phyloP scores from a whole-genome alignment of 768 basidiomycete genomes.

The Lentinula lateritia region DNA sequence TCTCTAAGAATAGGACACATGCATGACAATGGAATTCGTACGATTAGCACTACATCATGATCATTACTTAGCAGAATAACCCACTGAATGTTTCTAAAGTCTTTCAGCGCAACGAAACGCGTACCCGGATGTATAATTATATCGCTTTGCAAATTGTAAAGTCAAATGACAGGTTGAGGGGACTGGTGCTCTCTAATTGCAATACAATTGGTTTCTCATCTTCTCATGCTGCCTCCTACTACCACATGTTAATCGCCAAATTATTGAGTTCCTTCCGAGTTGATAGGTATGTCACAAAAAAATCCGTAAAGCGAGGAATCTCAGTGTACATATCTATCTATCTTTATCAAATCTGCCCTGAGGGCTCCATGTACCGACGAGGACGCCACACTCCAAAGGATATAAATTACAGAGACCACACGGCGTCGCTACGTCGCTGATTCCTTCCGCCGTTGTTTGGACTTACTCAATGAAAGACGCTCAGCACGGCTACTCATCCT shows the following conservation, averaged over 20 bases:
- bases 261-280: background rate
- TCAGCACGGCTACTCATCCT: background rate
- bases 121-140: background rate
- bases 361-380: background rate
- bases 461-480: background rate
- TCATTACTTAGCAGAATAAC: no score
- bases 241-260: background rate
- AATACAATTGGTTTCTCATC: background rate
- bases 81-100: no score
- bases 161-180: background rate
- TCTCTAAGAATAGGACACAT: no score
- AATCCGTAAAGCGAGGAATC: background rate
- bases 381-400: background rate
- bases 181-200: background rate
- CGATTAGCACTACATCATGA: no score
- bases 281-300: slow-evolving; percentile 1
- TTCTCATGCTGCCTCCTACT: background rate
- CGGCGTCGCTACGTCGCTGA: background rate
- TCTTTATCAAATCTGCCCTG: background rate
- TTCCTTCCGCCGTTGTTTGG: slow-evolving; percentile 2
- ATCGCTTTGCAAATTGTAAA: background rate
- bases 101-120: no score
- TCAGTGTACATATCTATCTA: background rate
- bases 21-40: no score
- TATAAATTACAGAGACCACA: background rate